Evolutionary conservation across 176 grass and related monocot genomes (phyloP).

Genomic region (Melocanna baccifera): DNA sequence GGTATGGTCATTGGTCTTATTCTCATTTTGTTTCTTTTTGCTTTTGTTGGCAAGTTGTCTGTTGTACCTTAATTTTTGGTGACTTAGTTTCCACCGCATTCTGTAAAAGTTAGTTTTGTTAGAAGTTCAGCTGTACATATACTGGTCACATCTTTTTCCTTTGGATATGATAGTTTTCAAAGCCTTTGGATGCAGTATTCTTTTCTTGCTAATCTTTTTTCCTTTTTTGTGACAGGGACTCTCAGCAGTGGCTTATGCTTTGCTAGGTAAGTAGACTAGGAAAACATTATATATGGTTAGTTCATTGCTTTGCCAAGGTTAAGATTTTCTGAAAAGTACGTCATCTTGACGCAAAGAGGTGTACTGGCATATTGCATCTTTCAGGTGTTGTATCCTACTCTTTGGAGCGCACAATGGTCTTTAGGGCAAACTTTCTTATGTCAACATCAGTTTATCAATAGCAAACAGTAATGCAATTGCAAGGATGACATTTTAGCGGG

Average conservation of each 20-base stretch:
- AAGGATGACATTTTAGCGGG: neutral
- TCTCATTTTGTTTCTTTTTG: neutral
- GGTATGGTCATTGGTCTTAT: slow-evolving; percentile 40
- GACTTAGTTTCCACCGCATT: neutral
- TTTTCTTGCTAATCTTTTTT: slow-evolving; percentile 28
- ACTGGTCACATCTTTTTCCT: neutral
- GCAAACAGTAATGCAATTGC: neutral
- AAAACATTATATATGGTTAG: neutral
- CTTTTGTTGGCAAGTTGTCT: neutral
- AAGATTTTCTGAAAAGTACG: neutral
- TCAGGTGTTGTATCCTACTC: neutral
- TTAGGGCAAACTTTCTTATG: neutral
- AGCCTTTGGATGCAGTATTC: slow-evolving; percentile 4
- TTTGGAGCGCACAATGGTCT: neutral
- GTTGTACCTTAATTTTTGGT: neutral
- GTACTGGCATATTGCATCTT: neutral
- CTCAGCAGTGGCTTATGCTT: slow-evolving; percentile 63
- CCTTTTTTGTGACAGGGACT: slow-evolving; percentile 61
- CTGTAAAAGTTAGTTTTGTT: neutral
- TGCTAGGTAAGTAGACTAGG: slow-evolving; percentile 58
- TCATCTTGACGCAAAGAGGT: neutral
- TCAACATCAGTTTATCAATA: neutral
- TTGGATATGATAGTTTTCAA: neutral
- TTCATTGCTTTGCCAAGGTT: neutral
- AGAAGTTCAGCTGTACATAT: neutral